These are phyloP conservation scores for Usnea hakonensis DNA, from an alignment of 495 filamentous ascomycete species.

Conservation along the genomic window DNA sequence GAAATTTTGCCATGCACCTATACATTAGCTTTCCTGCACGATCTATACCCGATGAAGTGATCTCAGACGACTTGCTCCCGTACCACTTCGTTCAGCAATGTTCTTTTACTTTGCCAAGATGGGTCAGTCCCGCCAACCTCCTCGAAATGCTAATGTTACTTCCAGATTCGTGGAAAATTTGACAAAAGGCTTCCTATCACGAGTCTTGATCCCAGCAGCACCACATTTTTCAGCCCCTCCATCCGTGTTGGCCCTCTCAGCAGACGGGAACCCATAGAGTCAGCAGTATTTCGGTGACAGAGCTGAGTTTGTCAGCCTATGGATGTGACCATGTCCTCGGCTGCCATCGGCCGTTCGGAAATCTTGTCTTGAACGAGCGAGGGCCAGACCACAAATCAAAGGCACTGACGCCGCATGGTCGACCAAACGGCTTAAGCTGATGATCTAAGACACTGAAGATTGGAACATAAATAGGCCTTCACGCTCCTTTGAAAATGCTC, in stretches of 20 bases:
- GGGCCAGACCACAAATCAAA: too few species aligned
- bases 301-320: background rate
- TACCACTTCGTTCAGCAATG: background rate
- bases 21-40: background rate
- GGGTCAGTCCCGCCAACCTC: background rate
- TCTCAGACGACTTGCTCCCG: slow-evolving; percentile 7
- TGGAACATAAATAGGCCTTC: slow-evolving; percentile 10
- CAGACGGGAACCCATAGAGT: background rate
- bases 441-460: background rate
- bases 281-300: background rate
- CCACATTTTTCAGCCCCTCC: background rate
- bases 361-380: too few species aligned
- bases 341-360: background rate
- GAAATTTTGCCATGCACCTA: background rate
- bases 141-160: background rate
- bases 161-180: background rate
- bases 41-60: slow-evolving; percentile 4
- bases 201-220: slow-evolving; percentile 2
- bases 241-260: background rate
- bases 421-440: background rate
- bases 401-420: too few species aligned
- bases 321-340: background rate
- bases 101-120: background rate
- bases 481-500: background rate
- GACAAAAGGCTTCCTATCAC: background rate